Conservation (phyloP, 495 filamentous ascomycete genomes). For the Apiosordaria backusii region DNA sequence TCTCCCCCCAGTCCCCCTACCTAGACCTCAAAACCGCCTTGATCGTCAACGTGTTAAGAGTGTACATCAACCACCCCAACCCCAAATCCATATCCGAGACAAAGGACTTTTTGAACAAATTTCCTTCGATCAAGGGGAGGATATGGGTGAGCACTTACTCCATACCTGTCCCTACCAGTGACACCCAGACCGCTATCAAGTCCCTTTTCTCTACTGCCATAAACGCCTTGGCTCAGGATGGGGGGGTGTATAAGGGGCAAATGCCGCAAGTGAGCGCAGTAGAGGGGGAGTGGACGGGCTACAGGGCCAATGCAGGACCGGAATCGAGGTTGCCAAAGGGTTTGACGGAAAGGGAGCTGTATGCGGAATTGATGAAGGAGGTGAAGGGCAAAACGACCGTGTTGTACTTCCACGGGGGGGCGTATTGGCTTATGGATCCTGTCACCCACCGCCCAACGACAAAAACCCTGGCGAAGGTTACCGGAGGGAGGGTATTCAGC, state of each 20-base stretch:
- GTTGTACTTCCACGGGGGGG: constrained; percentile 87
- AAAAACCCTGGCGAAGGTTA: constrained; percentile 48
- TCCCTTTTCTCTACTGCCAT: constrained; percentile 63
- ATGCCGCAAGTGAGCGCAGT: constrained; percentile 56
- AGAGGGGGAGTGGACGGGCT: constrained; percentile 86
- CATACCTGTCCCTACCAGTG: constrained; percentile 43
- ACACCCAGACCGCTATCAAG: constrained; percentile 56
- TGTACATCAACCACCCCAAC: constrained; percentile 47
- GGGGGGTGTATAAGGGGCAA: constrained; percentile 40
- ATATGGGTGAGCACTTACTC: constrained; percentile 75
- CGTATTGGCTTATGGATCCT: constrained; percentile 78
- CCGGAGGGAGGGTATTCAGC: constrained; percentile 61
- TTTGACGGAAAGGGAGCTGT: constrained; percentile 67
- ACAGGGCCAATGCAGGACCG: constrained; percentile 55
- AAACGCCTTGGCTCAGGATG: constrained; percentile 52
- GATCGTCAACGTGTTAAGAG: constrained; percentile 65
- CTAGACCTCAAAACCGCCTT: constrained; percentile 77
- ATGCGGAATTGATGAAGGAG: constrained; percentile 67
- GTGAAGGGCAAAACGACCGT: constrained; percentile 62
- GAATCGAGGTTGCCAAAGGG: constrained; percentile 51
- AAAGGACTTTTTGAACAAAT: constrained; percentile 60
- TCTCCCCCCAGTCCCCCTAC: constrained; percentile 66
- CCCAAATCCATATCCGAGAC: constrained; percentile 53
- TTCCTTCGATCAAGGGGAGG: constrained; percentile 67
- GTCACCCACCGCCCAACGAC: constrained; percentile 54